A percentile compares a stretch with the other conserved stretches of the same genome.
These are phyloP conservation scores for Lathyrus tuberosus DNA, from an alignment of 306 rosid genomes.

Conservation along the genomic window DNA sequence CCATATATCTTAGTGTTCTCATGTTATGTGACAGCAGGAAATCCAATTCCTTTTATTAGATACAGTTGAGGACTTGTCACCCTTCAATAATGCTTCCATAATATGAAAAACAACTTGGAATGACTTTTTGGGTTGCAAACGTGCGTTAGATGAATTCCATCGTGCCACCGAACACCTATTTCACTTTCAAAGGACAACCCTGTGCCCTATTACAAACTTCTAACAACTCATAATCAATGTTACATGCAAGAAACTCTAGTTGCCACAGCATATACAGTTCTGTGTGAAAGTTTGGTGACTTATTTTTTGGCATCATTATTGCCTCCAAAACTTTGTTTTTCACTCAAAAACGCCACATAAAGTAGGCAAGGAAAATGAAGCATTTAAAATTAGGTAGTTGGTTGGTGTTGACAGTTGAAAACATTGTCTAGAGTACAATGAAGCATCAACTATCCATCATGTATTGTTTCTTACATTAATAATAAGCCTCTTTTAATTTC, in stretches of 20 bases:
- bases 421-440: conserved; percentile 27
- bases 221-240: neutral
- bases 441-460: conserved; percentile 35
- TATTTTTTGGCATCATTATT: neutral
- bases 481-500: conserved; percentile 38
- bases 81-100: neutral
- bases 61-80: neutral
- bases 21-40: too few relatives aligned
- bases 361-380: neutral
- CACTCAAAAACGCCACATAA: neutral
- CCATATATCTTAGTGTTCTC: too few relatives aligned
- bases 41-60: neutral
- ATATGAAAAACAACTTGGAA: neutral
- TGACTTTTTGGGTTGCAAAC: too few relatives aligned
- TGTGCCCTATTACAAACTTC: neutral
- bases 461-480: conserved; percentile 37
- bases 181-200: neutral
- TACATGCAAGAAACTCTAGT: neutral
- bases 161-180: too few relatives aligned
- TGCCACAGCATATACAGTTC: neutral
- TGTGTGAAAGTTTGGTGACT: neutral
- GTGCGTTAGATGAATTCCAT: too few relatives aligned
- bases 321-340: neutral
- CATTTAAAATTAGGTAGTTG: conserved; percentile 12
- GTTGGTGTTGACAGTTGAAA: conserved; percentile 19